Evolutionary conservation across 1,139 yeast genomes (phyloP).

Genomic region (Scheffersomyces titani): DNA sequence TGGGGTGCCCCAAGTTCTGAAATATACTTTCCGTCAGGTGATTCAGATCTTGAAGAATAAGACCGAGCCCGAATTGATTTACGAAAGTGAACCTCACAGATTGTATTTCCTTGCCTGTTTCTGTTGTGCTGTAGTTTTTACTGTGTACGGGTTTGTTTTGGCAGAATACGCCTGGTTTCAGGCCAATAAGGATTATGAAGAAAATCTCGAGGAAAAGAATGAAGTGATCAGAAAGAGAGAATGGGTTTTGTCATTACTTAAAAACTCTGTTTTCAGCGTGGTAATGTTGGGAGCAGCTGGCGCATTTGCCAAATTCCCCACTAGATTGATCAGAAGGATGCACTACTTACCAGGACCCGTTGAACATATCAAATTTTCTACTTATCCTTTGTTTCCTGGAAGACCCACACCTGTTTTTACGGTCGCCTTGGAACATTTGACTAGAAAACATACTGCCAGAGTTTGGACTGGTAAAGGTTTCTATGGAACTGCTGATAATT

Average conservation of each 20-base stretch:
- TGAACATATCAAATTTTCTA: conserved; percentile 61
- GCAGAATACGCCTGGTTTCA: conserved; percentile 60
- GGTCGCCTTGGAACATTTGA: conserved; percentile 57
- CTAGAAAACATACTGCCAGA: conserved; percentile 61
- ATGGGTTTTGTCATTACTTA: conserved; percentile 33
- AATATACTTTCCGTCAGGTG: conserved; percentile 62
- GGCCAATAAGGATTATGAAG: conserved; percentile 58
- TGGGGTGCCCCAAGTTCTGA: conserved; percentile 67
- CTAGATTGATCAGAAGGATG: conserved; percentile 70
- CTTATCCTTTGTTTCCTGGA: conserved; percentile 77
- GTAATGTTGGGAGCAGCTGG: conserved; percentile 46
- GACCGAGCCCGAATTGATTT: conserved; percentile 68
- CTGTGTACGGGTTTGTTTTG: conserved; percentile 65
- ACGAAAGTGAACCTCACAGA: conserved; percentile 83
- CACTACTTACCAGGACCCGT: conserved; percentile 69
- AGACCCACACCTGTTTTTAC: conserved; percentile 75
- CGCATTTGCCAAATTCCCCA: conserved; percentile 55
- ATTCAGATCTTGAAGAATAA: conserved; percentile 58
- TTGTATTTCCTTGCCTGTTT: conserved; percentile 71
- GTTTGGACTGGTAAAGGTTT: conserved; percentile 87
- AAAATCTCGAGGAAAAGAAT: conserved; percentile 51
- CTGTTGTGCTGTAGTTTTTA: conserved; percentile 66
- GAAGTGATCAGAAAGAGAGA: conserved; percentile 38
- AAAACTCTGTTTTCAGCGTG: conserved; percentile 37
- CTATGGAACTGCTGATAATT: conserved; percentile 78